Base-by-base conservation (phyloP, 495 filamentous ascomycete genomes). In the Penicillium argentinense region DNA sequence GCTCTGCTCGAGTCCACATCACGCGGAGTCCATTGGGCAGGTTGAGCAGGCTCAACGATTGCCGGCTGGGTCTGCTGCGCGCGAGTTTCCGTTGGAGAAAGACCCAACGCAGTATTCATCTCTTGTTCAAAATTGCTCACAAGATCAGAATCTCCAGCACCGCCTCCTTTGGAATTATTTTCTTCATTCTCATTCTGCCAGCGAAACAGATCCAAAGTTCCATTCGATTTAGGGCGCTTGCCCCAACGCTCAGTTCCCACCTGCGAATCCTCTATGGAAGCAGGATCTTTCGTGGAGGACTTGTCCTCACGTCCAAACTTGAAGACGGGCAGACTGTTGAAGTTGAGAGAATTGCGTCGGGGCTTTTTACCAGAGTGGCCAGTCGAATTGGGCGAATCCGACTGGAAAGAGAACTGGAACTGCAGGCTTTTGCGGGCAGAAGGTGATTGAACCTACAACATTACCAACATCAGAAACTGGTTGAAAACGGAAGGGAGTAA, bases 391-490 rank as follows among this genome's bases (percentile, higher is more conserved):
- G 37, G 46, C 2, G 58, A 30, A n/a, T 53, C 54, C 7, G 55
- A 46, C 7, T 40, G 34, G 11, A 53, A 49, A 11, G 51, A 41
- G 23, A 58, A 53, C 25, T 60, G 59, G 2, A 59, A 45, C 17
- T 52, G 43, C 32, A 45, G 16, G 30, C 41, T 49, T 29, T 44
- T 61, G 40, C 51, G 54, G 32, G 56, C 25, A 57, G 28, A 49
- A n/a, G 56, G 54, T 39, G 68, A 51, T 51, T 66, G 60, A 59
- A 52, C 72, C 72, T 75, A 75, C 69, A 73, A 42, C 27, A 62
- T 63, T 62, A 72, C 54, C 63, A 62, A 59, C 49, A 64, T 60
- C 48, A 59, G 56, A 62, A 60, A 25, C 29, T 32, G 49, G 53
- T 56, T 50, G 25, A 40, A 48, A 30, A 52, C 54, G 27, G 39